Evolutionary conservation across 73 alveolate species (phyloP).

Genomic region (Effrenium voratum): DNA sequence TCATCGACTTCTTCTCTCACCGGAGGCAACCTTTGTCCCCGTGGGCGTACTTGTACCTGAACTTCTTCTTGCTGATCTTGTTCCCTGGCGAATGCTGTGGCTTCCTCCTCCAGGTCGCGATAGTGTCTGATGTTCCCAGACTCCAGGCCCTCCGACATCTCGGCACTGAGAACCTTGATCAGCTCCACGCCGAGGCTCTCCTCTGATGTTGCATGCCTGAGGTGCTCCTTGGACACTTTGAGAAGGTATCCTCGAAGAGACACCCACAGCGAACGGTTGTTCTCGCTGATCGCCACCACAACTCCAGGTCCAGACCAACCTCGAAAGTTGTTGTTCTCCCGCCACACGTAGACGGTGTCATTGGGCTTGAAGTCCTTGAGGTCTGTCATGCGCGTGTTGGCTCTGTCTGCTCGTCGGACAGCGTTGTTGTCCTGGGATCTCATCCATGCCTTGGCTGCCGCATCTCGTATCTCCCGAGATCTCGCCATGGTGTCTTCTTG

Average conservation of each 20-base stretch:
- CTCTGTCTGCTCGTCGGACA: neutral
- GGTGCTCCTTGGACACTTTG: neutral
- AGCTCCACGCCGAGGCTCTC: neutral
- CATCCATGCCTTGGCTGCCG: neutral
- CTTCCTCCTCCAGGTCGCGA: neutral
- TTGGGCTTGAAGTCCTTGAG: neutral
- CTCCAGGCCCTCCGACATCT: neutral
- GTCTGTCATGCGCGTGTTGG: neutral
- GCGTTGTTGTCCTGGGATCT: neutral
- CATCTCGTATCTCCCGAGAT: neutral
- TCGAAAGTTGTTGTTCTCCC: neutral
- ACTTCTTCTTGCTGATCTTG: neutral
- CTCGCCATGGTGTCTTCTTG: neutral
- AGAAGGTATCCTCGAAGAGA: neutral
- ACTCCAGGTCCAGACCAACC: constrained; percentile 33
- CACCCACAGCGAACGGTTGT: neutral
- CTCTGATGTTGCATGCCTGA: neutral
- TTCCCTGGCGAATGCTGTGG: too few species aligned
- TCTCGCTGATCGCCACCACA: neutral
- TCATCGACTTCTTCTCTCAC: too few species aligned
- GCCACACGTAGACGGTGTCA: constrained; percentile 14
- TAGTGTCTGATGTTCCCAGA: neutral
- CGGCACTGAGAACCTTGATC: neutral
- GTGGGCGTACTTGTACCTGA: too few species aligned
- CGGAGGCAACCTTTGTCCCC: too few species aligned